Base-by-base conservation (phyloP, 163 green algal genomes). In the Chlorella variabilis region DNA sequence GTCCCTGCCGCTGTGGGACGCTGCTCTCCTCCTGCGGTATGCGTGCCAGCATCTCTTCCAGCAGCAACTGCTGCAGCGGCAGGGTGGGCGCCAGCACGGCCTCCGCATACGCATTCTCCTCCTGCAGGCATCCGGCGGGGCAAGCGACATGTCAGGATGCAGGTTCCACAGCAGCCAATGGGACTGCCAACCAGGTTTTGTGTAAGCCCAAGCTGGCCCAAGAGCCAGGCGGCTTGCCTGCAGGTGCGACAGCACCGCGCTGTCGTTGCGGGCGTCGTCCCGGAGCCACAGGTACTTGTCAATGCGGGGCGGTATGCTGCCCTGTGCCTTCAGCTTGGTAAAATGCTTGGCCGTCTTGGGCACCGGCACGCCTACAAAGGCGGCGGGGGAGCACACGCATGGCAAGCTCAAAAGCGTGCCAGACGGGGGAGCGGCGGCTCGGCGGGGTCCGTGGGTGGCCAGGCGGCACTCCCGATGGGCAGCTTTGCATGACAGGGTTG, bases 221-320 rank as follows among this genome's bases (percentile, higher is more conserved):
- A n/a, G n/a, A n/a, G n/a, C n/a, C n/a, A n/a, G n/a, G n/a, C n/a
- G 45, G 15, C 45, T 31, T 48, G 65, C 84, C 56, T 89, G 75
- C 17, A 98, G 89, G 81, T 96, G 87, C 18, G 62, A 75, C 8
- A 96, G 34, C 23, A 98, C 90, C 21, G 84, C 82, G 8, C 82
- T 75, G 63, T 90, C 69, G 62, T 91, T 90, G 42, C 94, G 88
- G 9, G 78, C 77, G 70, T 96, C 93, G 63, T 96, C 92, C 13
- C 93, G 83, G 78, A 96, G 78, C 91, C 91, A 96, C 68, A 94
- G 93, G 74, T 94, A 96, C 3, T 83, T 71, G 45, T 96, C 93
- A 6, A 58, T n/a, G 0, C 56, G 38, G 2, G 54, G 73, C 18
- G 38, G 36, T 11, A 56, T 33, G n/a, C 34, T 23, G 29, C 36